Evolutionary conservation across 2,329 filamentous ascomycete genomes (phyloP).

Genomic region (Nannizzia gypsea): DNA sequence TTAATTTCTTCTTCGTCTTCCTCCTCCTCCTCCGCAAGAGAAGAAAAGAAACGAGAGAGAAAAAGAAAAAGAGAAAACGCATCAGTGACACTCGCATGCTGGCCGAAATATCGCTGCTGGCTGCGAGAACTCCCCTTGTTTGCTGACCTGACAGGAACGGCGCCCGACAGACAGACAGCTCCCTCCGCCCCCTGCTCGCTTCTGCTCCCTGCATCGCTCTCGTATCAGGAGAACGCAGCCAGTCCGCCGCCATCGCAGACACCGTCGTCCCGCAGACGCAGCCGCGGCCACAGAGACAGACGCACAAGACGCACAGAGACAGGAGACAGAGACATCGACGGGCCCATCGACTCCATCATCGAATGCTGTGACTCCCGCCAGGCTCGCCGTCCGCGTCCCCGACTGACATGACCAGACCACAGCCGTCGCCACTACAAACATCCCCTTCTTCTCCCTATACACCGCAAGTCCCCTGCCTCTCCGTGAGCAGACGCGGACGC

Average conservation of each 20-base stretch:
- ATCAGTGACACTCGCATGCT: not conserved
- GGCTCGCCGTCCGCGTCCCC: conserved; percentile 7
- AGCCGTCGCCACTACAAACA: conserved; percentile 10
- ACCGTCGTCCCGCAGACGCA: not conserved
- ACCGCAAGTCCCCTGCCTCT: conserved; percentile 8
- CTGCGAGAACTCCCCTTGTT: not conserved
- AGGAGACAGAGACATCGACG: not conserved
- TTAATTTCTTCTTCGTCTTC: too few species aligned
- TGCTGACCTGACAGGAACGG: not conserved
- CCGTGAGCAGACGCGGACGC: not conserved
- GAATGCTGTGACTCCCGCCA: not conserved
- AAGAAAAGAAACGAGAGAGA: not conserved
- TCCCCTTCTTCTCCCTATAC: conserved; percentile 15
- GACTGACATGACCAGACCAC: conserved; percentile 17
- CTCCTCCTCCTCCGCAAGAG: not conserved
- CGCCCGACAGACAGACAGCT: not conserved
- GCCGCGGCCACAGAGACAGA: too few species aligned
- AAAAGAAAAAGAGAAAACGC: not conserved
- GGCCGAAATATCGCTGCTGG: not conserved
- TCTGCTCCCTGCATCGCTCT: not conserved
- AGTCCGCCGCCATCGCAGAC: not conserved
- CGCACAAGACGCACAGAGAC: too few species aligned
- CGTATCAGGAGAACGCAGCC: not conserved
- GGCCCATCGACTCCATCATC: not conserved
- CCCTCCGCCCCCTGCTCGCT: not conserved